Base-by-base conservation (phyloP, 2,329 filamentous ascomycete species). In the Pseudocercospora macadamiae region DNA sequence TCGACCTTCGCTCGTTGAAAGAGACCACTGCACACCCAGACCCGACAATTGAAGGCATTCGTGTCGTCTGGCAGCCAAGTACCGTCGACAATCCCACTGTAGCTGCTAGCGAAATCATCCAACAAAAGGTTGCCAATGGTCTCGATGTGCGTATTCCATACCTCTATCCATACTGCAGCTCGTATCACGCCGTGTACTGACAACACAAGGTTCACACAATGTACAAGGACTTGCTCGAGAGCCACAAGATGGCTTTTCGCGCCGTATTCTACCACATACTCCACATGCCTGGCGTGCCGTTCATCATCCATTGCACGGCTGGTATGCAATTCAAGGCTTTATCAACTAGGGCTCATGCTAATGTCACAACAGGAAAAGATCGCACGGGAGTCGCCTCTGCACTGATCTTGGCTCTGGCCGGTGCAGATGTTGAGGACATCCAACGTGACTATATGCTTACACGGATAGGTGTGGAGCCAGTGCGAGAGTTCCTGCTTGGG, bases 221-320 rank as follows among this genome's bases (percentile, higher is more conserved):
- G 47, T 49, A 49, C 47, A 30, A 49, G 26, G 47, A 49, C 47
- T 49, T 49, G 47, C 47, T 49, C 9, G 47, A 49, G 47, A 49
- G 47, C 26, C 47, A 49, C 47, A 49, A 34, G 10, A 49, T 49
- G 47, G 47, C 47, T 8, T 49, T 49, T 6, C 47, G 47, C 19
- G 47, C 47, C 9, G 28, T 49, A 9, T 49, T 49, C 47, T 49
- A 30, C 6, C 47, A 49, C 14, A 49, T 49, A 5, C 47, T 49
- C 9, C 47, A 49, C 23, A 49, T 49, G 47, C 47, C 47, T 18
- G 47, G 47, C 14, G 47, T 49, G 2, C 47, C 47, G 16, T 49
- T 49, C n/a, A 49, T 49, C 47, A 49, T 49, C 26, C 47, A 49
- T 28, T 49, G 47, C 26, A 49, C 47, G 3, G 47, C 47, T 34